These are phyloP conservation scores for Pseudogymnoascus sp. DNA, from an alignment of 2,329 filamentous ascomycete species.

Conservation along the genomic window DNA sequence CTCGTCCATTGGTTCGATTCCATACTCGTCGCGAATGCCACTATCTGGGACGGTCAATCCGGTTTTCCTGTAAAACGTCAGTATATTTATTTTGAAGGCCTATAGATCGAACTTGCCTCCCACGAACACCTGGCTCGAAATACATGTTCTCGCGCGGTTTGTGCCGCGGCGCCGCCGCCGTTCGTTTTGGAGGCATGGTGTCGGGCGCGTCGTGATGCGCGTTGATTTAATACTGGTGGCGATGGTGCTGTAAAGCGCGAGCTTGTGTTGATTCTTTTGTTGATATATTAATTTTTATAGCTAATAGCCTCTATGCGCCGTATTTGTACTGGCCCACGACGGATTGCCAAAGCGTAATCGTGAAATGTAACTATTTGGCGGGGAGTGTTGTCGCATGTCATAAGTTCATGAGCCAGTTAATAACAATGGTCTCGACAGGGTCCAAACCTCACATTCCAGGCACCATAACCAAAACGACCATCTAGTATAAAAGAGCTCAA, in stretches of 20 bases:
- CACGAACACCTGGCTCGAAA: conserved; percentile 43
- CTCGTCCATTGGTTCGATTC: conserved; percentile 78
- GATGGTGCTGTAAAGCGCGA: neutral
- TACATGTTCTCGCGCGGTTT: conserved; percentile 36
- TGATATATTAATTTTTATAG: neutral
- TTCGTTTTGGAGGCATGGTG: conserved; percentile 2
- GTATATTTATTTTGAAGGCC: conserved; percentile 9
- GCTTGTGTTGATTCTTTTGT: neutral
- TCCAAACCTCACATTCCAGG: neutral
- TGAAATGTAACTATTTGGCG: neutral
- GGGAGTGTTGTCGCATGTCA: conserved; percentile 8
- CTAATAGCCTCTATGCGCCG: neutral
- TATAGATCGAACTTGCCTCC: conserved; percentile 35
- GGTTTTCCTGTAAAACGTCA: conserved; percentile 62
- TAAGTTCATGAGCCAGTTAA: neutral
- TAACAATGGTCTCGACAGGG: neutral
- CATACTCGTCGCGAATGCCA: conserved; percentile 80
- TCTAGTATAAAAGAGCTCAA: neutral
- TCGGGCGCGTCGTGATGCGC: conserved; percentile 3
- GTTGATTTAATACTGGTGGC: neutral
- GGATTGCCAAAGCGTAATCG: neutral
- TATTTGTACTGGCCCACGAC: neutral
- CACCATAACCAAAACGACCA: neutral
- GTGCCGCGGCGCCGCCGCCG: conserved; percentile 20
- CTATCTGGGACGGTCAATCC: conserved; percentile 73